Conservation (phyloP, 2,329 filamentous ascomycete species). For the Allantophomopsis lycopodina region DNA sequence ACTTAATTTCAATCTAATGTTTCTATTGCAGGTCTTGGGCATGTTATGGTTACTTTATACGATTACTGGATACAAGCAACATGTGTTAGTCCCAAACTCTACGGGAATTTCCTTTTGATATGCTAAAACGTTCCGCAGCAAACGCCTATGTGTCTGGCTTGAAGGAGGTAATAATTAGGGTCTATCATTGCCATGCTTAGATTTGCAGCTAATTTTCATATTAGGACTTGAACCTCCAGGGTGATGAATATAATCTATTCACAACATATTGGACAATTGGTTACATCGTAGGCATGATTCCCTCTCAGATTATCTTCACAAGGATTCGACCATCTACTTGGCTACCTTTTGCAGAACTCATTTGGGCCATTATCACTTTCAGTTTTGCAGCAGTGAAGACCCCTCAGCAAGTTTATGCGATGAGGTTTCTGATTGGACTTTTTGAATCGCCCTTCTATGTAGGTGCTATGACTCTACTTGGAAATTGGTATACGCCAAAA, state of each 20-base stretch:
- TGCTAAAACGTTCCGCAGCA: background rate
- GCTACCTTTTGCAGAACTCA: background rate
- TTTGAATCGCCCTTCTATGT: constrained; percentile 6
- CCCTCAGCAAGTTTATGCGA: constrained; percentile 21
- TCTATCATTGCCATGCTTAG: too few species aligned
- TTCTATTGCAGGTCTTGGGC: too few species aligned
- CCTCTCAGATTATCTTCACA: constrained; percentile 5
- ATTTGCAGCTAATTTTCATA: too few species aligned
- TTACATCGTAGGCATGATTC: constrained; percentile 6
- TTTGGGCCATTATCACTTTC: constrained; percentile 4
- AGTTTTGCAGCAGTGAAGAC: constrained; percentile 9
- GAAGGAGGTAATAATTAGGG: constrained; percentile 12
- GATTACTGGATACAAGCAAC: too few species aligned
- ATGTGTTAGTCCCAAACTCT: too few species aligned
- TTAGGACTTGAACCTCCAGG: constrained; percentile 19
- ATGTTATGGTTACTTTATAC: too few species aligned
- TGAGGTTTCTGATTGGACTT: constrained; percentile 27
- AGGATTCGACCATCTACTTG: constrained; percentile 23
- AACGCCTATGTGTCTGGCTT: constrained; percentile 25
- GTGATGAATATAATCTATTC: constrained; percentile 24
- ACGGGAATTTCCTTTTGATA: too few species aligned
- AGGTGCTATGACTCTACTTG: constrained; percentile 5
- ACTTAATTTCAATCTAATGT: too few species aligned
- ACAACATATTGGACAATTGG: constrained; percentile 21
- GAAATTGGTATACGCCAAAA: constrained; percentile 4